These are phyloP conservation scores for Candida berthetii DNA, from an alignment of 805 yeast genomes.

Conservation along the genomic window DNA sequence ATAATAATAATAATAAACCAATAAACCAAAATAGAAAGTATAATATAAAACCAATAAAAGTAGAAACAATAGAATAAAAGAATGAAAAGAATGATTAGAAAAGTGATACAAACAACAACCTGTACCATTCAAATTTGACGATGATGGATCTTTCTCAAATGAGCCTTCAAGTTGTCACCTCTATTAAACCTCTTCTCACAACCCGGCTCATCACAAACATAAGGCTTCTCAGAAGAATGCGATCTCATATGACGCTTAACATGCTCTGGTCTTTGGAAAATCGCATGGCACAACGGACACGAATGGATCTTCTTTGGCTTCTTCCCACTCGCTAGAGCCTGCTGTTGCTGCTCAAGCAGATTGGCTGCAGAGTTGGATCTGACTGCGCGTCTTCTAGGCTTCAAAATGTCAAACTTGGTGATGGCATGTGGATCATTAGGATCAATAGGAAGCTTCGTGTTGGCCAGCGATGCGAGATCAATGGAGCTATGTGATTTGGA, in stretches of 20 bases:
- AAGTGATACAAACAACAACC: not conserved
- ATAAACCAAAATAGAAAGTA: not conserved
- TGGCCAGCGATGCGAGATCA: slow-evolving; percentile 37
- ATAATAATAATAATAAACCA: not conserved
- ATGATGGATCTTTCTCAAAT: slow-evolving; percentile 56
- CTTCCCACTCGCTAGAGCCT: slow-evolving; percentile 20
- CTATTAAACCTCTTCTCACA: slow-evolving; percentile 67
- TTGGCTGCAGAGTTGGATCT: slow-evolving; percentile 15
- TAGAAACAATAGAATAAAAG: not conserved
- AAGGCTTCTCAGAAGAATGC: slow-evolving; percentile 80
- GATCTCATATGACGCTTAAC: slow-evolving; percentile 70
- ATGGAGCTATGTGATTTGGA: slow-evolving; percentile 44
- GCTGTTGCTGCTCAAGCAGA: slow-evolving; percentile 4
- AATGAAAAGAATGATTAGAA: not conserved
- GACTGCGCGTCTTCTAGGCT: slow-evolving; percentile 14
- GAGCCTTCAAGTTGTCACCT: slow-evolving; percentile 77
- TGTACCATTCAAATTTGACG: slow-evolving; percentile 4
- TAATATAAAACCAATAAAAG: not conserved
- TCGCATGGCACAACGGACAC: slow-evolving; percentile 57
- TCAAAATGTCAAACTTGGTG: slow-evolving; percentile 17
- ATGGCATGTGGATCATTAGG: slow-evolving; percentile 5
- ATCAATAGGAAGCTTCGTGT: not conserved
- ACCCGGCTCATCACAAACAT: slow-evolving; percentile 51
- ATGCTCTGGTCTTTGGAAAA: slow-evolving; percentile 68
- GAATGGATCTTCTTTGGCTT: slow-evolving; percentile 48